Evolutionary conservation across 1,284 basidiomycete species (phyloP), one percentile per base, ranked within the genome.

Genomic region (Ceratobasidium theobromae): DNA sequence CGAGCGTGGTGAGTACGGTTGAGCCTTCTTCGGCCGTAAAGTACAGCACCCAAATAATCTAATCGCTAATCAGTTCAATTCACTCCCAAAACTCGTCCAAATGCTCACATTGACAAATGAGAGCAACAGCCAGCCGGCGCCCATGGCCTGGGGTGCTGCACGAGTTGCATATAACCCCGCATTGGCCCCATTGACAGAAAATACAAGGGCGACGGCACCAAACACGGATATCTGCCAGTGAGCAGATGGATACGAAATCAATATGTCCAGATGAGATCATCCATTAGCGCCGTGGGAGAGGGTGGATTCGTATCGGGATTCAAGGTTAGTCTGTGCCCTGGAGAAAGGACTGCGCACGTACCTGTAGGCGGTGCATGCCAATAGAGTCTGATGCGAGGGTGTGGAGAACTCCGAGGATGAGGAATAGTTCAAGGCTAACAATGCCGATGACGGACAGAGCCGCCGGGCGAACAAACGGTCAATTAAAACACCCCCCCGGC

Each of bases 21-120:
- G 94, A 91, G 74, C 95, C 94, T 72, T 98, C 95, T 74, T 98
- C 95, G 0, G 94, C 90, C 3, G 95, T 96, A 76, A 99, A 93
- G 81, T 93, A 98, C 69, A 98, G 84, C 21, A 97, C 84, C 95
- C 95, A 98, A 69, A 98, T 77, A 74, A 98, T 90, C 81, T 97
- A 33, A 69, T 27, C 66, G 35, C 40, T 30, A 46, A 35, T 48
- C 49, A 38, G 21, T 23, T n/a, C 25, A 18, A 41, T 52, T 8
- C 43, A 12, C 5, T 23, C 27, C 12, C 11, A 28, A 18, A 2
- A 21, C 25, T 43, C 43, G 28, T 0, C 74, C 9, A 5, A 6
- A 45, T 8, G 18, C 79, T 67, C 69, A 81, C 78, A 72, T 84
- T 79, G 57, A 95, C 91, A 69, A 98, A 85, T 33, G 93, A 82